Evolutionary conservation across 805 yeast genomes (phyloP).

Genomic region (Pichia occidentalis): DNA sequence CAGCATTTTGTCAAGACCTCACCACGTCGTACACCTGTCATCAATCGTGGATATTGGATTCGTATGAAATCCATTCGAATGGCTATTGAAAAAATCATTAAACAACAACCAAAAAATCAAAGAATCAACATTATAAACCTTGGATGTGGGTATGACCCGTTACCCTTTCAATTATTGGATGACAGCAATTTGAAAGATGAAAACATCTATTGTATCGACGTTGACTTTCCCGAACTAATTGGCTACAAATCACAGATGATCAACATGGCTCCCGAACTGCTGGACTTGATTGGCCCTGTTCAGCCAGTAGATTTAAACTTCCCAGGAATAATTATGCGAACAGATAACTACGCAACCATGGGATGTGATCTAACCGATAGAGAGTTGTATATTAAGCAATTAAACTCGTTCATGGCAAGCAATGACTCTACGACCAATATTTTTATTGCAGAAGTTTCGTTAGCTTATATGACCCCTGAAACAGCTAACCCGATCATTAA

Average conservation of each 20-base stretch:
- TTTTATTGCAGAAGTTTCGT: conserved; percentile 75
- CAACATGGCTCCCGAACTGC: conserved; percentile 39
- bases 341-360: conserved; percentile 46
- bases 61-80: conserved; percentile 64
- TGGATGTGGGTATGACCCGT: conserved; percentile 74
- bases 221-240: conserved; percentile 70
- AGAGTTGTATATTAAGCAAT: conserved; percentile 30
- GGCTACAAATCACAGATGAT: conserved; percentile 50
- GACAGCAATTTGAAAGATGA: conserved; percentile 15
- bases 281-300: conserved; percentile 37
- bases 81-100: conserved; percentile 42
- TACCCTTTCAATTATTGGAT: conserved; percentile 45
- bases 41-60: conserved; percentile 79
- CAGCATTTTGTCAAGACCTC: conserved; percentile 59
- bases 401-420: conserved; percentile 24
- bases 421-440: conserved; percentile 36
- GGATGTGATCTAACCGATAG: conserved; percentile 62
- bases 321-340: conserved; percentile 27
- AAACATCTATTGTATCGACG: conserved; percentile 50
- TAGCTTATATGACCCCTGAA: conserved; percentile 69
- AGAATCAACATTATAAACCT: conserved; percentile 46
- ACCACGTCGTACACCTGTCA: conserved; percentile 69
- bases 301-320: conserved; percentile 6
- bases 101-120: conserved; percentile 17
- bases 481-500: conserved; percentile 57